Conservation (phyloP, 2,329 filamentous ascomycete genomes). For the Tolypocladium tundrense region DNA sequence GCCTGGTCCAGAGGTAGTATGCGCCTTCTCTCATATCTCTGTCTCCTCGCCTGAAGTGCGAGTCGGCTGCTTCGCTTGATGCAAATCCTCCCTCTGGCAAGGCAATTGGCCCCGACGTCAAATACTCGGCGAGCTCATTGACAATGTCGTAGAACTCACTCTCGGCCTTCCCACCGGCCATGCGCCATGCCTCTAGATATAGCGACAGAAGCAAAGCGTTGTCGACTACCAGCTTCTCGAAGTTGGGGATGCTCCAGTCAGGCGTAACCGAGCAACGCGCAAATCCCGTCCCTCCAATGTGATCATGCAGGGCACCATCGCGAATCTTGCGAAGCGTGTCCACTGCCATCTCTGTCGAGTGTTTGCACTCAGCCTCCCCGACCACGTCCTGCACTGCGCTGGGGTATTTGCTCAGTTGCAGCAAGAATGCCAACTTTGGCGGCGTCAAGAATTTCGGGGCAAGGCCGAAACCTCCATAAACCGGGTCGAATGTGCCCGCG, state of each 20-base stretch:
- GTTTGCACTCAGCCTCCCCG: conserved; percentile 65
- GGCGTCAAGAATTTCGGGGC: conserved; percentile 88
- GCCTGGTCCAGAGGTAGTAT: conserved; percentile 87
- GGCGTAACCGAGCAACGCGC: conserved; percentile 76
- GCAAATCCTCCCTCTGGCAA: conserved; percentile 65
- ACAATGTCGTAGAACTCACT: conserved; percentile 69
- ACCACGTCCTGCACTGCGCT: conserved; percentile 72
- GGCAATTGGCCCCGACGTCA: conserved; percentile 61
- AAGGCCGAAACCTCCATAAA: conserved; percentile 68
- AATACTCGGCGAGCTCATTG: conserved; percentile 76
- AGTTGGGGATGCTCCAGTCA: conserved; percentile 91
- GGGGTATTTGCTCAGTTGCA: conserved; percentile 64
- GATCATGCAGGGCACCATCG: conserved; percentile 44
- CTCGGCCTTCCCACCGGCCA: conserved; percentile 38
- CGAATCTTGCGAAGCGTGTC: conserved; percentile 68
- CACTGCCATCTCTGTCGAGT: conserved; percentile 69
- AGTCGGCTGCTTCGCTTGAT: conserved; percentile 86
- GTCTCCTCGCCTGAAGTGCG: conserved; percentile 62
- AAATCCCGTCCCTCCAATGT: conserved; percentile 43
- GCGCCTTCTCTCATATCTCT: conserved; percentile 81
- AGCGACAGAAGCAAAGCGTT: conserved; percentile 77
- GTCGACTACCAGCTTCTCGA: conserved; percentile 94
- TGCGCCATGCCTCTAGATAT: conserved; percentile 77
- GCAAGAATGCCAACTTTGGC: conserved; percentile 70
- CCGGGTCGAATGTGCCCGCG: conserved; percentile 65